Percentiles rank a stretch among this genome's conserved stretches.
Conservation (phyloP, 306 rosid genomes). For the Vigna mungo region DNA sequence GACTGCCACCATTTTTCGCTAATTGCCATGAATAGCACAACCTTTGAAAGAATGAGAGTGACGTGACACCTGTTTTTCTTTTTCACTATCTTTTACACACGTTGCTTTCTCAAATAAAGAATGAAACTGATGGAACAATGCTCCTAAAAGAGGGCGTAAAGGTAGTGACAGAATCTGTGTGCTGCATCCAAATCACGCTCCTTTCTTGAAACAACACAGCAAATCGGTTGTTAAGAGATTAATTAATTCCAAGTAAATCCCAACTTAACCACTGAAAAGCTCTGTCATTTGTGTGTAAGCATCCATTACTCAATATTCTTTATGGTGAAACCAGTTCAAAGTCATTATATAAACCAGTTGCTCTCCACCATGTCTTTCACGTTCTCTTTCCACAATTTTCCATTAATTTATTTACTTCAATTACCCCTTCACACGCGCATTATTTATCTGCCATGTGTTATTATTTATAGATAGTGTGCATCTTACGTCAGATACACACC, state of each 20-base stretch:
- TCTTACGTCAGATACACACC: background rate
- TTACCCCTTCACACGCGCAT: conserved; percentile 15
- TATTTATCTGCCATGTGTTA: background rate
- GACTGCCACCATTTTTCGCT: background rate
- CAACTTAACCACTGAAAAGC: background rate
- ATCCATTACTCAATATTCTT: background rate
- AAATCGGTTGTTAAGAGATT: conserved; percentile 9
- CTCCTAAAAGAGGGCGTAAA: conserved; percentile 17
- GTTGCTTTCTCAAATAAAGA: conserved; percentile 5
- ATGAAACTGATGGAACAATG: conserved; percentile 17
- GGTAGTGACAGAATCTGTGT: conserved; percentile 6
- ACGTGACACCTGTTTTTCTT: conserved; percentile 17
- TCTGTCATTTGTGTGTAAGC: background rate
- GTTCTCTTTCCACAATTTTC: background rate
- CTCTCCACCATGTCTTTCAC: conserved; percentile 14
- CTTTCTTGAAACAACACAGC: conserved; percentile 14
- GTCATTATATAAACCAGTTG: conserved; percentile 3
- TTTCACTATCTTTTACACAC: background rate
- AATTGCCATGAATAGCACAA: conserved; percentile 6
- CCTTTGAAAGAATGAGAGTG: conserved; percentile 5
- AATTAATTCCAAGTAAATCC: conserved; percentile 12
- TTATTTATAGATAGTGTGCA: background rate
- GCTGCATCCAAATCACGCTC: background rate
- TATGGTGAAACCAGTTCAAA: background rate
- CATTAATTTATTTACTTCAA: background rate